A percentile compares a stretch with the other conserved stretches of the same genome.
These are phyloP conservation scores for Umbilicaria muhlenbergii DNA, from an alignment of 495 filamentous ascomycete species.

Conservation along the genomic window DNA sequence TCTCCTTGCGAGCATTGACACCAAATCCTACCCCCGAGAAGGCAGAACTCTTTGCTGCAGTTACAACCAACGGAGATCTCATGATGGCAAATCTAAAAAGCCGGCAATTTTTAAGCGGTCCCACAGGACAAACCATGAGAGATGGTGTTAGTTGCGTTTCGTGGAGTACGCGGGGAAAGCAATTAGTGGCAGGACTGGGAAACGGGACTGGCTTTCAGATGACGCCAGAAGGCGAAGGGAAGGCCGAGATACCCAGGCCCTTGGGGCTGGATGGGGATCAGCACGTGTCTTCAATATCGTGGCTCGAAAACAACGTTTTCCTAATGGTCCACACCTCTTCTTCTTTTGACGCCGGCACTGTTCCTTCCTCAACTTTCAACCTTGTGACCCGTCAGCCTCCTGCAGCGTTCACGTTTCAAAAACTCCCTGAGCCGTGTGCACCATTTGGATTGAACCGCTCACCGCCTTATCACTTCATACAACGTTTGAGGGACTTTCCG, in stretches of 20 bases:
- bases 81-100: constrained; percentile 67
- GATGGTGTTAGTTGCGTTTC: constrained; percentile 67
- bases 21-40: constrained; percentile 64
- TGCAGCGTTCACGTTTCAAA: constrained; percentile 47
- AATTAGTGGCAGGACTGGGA: constrained; percentile 73
- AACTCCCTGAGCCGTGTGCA: constrained; percentile 52
- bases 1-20: constrained; percentile 53
- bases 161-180: constrained; percentile 89
- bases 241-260: constrained; percentile 65
- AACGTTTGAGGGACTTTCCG: constrained; percentile 59
- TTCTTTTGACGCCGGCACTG: constrained; percentile 35
- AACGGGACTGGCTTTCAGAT: constrained; percentile 74
- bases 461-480: constrained; percentile 60
- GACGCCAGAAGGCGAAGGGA: constrained; percentile 59
- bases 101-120: constrained; percentile 39
- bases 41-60: constrained; percentile 53
- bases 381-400: constrained; percentile 49
- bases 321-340: constrained; percentile 58
- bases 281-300: constrained; percentile 71
- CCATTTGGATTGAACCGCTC: constrained; percentile 49
- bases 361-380: constrained; percentile 51
- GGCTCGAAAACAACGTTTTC: constrained; percentile 83
- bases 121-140: constrained; percentile 51
- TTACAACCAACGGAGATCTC: constrained; percentile 67
- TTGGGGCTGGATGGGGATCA: constrained; percentile 47